Conservation (phyloP, 805 yeast genomes). For the Helenozyma rhizophorensis region DNA sequence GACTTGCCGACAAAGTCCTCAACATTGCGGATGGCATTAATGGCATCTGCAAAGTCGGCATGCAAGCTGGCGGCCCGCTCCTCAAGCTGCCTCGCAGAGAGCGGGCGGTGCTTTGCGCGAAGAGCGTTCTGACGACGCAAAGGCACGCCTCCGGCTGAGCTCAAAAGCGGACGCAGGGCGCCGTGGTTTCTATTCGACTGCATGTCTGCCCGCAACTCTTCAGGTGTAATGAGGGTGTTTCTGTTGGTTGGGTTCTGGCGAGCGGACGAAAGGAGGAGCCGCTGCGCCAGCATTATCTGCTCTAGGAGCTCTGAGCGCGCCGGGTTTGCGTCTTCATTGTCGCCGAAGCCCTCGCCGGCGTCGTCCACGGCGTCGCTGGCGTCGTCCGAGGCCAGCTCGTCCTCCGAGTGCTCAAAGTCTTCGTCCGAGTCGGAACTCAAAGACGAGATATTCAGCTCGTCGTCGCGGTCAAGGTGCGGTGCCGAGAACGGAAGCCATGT, state of each 20-base stretch:
- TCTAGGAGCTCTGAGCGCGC: background rate
- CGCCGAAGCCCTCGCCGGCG: conserved; percentile 4
- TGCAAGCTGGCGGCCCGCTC: conserved; percentile 4
- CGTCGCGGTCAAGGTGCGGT: background rate
- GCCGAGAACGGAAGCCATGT: background rate
- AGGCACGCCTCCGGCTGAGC: conserved; percentile 16
- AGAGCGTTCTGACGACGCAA: conserved; percentile 33
- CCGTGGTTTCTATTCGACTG: background rate
- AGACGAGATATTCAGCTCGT: background rate
- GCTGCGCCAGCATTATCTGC: conserved; percentile 7
- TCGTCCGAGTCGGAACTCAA: background rate
- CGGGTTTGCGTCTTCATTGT: conserved; percentile 3
- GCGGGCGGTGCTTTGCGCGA: conserved; percentile 11
- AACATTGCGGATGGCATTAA: conserved; percentile 3
- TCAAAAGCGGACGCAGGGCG: background rate
- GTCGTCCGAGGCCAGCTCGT: conserved; percentile 3
- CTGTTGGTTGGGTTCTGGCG: conserved; percentile 21
- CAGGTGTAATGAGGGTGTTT: conserved; percentile 10
- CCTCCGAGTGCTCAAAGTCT: conserved; percentile 2
- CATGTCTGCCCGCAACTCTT: background rate
- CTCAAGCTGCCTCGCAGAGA: background rate
- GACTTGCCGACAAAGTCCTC: conserved; percentile 6
- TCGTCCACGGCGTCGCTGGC: conserved; percentile 6
- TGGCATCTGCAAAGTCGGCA: conserved; percentile 3
- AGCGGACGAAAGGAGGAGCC: conserved; percentile 25